These are phyloP conservation scores for Triticum monococcum DNA, from an alignment of 176 grass and related monocot genomes.

Conservation along the genomic window DNA sequence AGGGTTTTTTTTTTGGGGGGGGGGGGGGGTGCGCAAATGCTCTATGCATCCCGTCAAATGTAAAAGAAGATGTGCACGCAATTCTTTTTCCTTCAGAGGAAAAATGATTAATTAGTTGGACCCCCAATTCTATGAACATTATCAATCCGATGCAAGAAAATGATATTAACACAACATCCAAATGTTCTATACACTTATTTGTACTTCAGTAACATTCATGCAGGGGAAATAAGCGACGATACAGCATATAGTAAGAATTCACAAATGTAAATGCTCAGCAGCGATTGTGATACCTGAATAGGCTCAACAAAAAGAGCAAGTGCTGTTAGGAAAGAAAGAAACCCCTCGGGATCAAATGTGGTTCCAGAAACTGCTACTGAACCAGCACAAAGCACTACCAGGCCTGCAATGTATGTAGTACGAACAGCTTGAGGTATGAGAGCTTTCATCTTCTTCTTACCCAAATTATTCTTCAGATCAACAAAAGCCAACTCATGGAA, in stretches of 20 bases:
- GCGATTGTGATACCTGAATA: constrained; percentile 54
- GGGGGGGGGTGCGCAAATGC: not conserved
- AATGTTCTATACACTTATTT: constrained; percentile 4
- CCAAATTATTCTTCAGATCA: constrained; percentile 47
- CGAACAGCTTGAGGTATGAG: constrained; percentile 68
- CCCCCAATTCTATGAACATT: not conserved
- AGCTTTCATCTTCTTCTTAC: constrained; percentile 82
- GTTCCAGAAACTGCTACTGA: constrained; percentile 50
- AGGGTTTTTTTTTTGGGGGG: not conserved
- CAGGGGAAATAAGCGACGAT: not conserved
- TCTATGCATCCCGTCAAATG: not conserved
- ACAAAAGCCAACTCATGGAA: constrained; percentile 60
- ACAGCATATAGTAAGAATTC: not conserved
- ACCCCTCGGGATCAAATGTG: constrained; percentile 46
- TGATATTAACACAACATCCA: not conserved
- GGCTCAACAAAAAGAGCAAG: constrained; percentile 70
- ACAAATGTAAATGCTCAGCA: not conserved
- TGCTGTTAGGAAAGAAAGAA: constrained; percentile 68
- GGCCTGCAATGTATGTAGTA: constrained; percentile 58
- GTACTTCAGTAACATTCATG: not conserved
- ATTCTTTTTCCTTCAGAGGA: not conserved
- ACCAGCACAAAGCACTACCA: constrained; percentile 57
- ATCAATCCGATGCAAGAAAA: not conserved
- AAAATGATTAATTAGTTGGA: not conserved
- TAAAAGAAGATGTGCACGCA: not conserved